Base-by-base conservation (phyloP, 2,329 filamentous ascomycete genomes). In the Biscogniauxia sp. region DNA sequence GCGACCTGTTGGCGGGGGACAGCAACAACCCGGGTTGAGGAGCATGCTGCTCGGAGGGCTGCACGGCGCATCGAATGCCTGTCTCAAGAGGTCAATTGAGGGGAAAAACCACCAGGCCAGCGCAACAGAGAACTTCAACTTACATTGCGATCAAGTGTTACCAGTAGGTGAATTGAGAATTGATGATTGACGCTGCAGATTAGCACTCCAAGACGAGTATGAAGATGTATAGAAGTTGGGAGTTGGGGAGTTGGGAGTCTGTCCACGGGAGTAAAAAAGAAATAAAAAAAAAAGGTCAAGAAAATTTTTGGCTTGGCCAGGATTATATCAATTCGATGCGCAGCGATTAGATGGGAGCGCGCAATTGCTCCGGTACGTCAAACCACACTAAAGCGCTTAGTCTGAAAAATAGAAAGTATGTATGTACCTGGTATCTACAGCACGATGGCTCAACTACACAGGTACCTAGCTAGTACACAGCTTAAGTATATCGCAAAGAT, bases 11-110 rank as follows among this genome's bases (percentile, higher is more conserved):
- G 70, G 32, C 70, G 68, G 25, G 71, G 70, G 53, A 66, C 66
- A 64, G 68, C 66, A 53, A 66, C 65, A 23, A 64, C 61, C 49
- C 61, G 63, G 25, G 70, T 62, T 41, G 70, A 70, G 56, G 69
- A 70, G 65, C 68, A 70, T 61, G 67, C 70, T 62, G 72, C 71
- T 58, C 71, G 65, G 45, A 71, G 64, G 60, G 69, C 72, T 55
- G 70, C 71, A 61, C 72, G 72, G 56, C 72, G 71, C 65, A 74
- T 59, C 23, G 69, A 70, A 67, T 73, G 68, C 72, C 72, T 74
- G 57, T 57, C 53, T 53, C 28, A 13, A 50, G 56, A 32, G 25
- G 55, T 72, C 53, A 71, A 57, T 58, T n/a, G 41, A 25, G 23
- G 20, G 19, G 37, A 7, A 20, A 45, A 50, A 8, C 3, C 7